Base-by-base conservation (phyloP, 495 filamentous ascomycete genomes). In the Penicillium canescens region DNA sequence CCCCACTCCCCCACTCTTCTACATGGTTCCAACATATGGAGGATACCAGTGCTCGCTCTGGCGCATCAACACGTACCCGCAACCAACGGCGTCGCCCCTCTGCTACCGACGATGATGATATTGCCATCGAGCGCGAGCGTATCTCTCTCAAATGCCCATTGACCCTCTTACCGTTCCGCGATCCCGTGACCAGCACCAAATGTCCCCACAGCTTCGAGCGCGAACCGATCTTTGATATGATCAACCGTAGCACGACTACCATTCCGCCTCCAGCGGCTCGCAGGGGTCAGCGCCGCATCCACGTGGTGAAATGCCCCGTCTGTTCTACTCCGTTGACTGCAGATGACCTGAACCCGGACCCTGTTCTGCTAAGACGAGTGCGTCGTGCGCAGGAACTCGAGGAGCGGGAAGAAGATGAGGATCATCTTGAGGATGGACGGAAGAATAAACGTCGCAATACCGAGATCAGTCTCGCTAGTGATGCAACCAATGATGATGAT, bases 161-260 rank as follows among this genome's bases (percentile, higher is more conserved):
- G n/a, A 92, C 92, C 1, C 76, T 96, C 38, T 76, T 78, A 35
- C 65, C 78, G n/a, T 90, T 90, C 75, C 72, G 74, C 23, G 82
- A 93, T 42, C 92, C 92, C 0, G 72, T 81, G 2, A 92, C 82
- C n/a, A 91, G 83, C 67, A 79, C 70, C 4, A 86, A 87, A 58
- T 96, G 92, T 73, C 85, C 81, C 8, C 92, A 96, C 66, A 89
- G 81, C 8, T 96, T 96, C 67, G 87, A 96, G 69, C 86, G 82
- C 57, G 59, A 70, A 3, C 89, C 89, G 6, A 90, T 96, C 50
- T 24, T 82, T 34, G 74, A 81, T 12, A 86, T 89, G 71, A 81
- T 95, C 34, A 42, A 59, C 4, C 50, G 57, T 18, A 80, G 72
- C 44, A 7, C 26, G 16, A 58, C 54, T 5, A 64, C 56, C 1